These are phyloP conservation scores for Malassezia obtusa DNA, from an alignment of 1,284 basidiomycete species.

Conservation along the genomic window DNA sequence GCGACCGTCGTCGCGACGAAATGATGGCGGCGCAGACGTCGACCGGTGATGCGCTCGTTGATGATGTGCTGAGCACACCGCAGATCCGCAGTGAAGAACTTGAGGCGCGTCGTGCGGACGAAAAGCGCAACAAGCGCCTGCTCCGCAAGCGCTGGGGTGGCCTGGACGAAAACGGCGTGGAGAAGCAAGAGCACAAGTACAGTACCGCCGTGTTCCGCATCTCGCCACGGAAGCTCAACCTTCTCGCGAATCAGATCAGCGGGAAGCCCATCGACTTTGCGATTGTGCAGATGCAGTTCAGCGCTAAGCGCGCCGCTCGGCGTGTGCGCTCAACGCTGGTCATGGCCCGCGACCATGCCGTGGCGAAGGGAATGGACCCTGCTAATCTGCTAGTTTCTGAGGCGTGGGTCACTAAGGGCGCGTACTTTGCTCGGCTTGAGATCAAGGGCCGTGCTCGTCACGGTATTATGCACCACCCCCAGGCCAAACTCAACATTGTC, in stretches of 20 bases:
- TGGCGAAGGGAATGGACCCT: constrained; percentile 65
- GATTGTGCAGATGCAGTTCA: constrained; percentile 91
- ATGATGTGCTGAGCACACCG: constrained; percentile 26
- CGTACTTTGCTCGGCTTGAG: constrained; percentile 62
- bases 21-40: constrained; percentile 31
- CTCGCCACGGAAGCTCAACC: constrained; percentile 80
- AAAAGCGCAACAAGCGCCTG: constrained; percentile 24
- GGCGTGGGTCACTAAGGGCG: constrained; percentile 85
- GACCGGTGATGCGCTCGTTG: constrained; percentile 35
- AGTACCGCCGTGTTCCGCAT: constrained; percentile 85
- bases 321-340: constrained; percentile 80
- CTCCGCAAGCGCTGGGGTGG: constrained; percentile 37
- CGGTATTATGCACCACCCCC: constrained; percentile 69
- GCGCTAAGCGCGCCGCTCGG: constrained; percentile 73
- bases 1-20: constrained; percentile 25
- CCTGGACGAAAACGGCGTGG: constrained; percentile 22
- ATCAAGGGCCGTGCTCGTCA: constrained; percentile 72
- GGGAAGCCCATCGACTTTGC: constrained; percentile 61
- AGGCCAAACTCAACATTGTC: constrained; percentile 67
- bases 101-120: constrained; percentile 20
- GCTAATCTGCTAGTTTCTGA: constrained; percentile 74
- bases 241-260: constrained; percentile 74
- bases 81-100: constrained; percentile 20
- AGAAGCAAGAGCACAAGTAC: constrained; percentile 63
- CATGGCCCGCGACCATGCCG: constrained; percentile 76